Evolutionary conservation across 768 basidiomycete genomes (phyloP).

Genomic region (Clavulina sp.): DNA sequence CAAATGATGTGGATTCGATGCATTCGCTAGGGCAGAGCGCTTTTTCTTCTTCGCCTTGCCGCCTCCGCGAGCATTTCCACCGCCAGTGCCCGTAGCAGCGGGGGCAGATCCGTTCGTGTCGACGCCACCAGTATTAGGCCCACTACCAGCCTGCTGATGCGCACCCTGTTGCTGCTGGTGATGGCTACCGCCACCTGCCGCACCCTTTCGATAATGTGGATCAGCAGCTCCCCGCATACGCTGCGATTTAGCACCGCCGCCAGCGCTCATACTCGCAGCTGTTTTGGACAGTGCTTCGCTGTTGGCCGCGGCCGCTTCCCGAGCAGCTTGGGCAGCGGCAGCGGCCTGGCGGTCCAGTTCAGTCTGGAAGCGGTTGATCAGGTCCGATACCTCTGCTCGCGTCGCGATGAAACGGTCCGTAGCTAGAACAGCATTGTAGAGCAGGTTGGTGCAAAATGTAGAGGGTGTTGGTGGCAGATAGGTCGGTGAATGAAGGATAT

Average conservation of each 20-base stretch:
- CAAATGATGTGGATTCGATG: conserved; percentile 88
- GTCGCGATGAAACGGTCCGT: conserved; percentile 53
- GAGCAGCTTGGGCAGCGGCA: conserved; percentile 33
- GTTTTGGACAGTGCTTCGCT: background rate
- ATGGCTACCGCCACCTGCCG: background rate
- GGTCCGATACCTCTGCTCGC: conserved; percentile 44
- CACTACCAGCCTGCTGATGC: background rate
- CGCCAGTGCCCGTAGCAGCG: background rate
- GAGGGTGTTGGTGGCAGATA: background rate
- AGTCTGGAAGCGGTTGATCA: conserved; percentile 52
- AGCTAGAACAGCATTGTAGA: conserved; percentile 27
- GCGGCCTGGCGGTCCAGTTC: conserved; percentile 57
- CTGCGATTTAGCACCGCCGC: too few species aligned
- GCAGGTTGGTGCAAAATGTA: background rate
- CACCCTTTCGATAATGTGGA: background rate
- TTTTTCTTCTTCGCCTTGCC: conserved; percentile 76
- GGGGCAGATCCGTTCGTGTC: background rate
- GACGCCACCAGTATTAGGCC: background rate
- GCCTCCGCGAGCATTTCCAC: conserved; percentile 4
- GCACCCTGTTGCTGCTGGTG: background rate
- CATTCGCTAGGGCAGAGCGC: conserved; percentile 75
- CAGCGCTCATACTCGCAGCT: background rate
- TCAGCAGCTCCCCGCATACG: background rate
- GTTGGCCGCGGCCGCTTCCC: conserved; percentile 12
- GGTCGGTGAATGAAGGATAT: too few species aligned